phyloP scores from a whole-genome alignment of 805 yeast species.

The Candida michaelii region DNA sequence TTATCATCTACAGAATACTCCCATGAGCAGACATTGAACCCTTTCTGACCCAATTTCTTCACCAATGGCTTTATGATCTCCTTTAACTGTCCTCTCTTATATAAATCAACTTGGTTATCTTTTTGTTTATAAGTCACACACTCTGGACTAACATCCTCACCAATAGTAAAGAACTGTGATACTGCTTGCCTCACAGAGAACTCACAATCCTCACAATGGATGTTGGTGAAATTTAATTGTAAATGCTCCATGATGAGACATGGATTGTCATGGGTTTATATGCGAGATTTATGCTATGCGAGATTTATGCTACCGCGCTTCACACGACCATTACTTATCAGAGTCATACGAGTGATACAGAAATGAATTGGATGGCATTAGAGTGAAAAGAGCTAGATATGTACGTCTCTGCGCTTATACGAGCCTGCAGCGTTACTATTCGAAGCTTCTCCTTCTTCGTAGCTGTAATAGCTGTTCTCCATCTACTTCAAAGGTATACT shows the following conservation, averaged over 20 bases:
- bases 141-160: background rate
- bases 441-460: too few species aligned
- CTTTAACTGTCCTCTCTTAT: constrained; percentile 12
- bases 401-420: too few species aligned
- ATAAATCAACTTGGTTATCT: constrained; percentile 28
- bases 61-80: constrained; percentile 22
- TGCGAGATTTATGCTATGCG: constrained; percentile 10
- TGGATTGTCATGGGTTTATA: background rate
- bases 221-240: constrained; percentile 37
- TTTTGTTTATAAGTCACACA: constrained; percentile 16
- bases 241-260: constrained; percentile 31
- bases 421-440: too few species aligned
- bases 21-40: constrained; percentile 40
- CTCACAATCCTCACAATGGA: constrained; percentile 59
- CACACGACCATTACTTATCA: too few species aligned
- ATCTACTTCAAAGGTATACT: too few species aligned
- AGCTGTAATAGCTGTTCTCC: too few species aligned
- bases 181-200: constrained; percentile 26
- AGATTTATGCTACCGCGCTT: too few species aligned
- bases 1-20: constrained; percentile 24
- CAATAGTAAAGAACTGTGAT: constrained; percentile 2
- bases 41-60: constrained; percentile 28
- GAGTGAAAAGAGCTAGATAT: too few species aligned
- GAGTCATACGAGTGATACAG: too few species aligned
- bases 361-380: too few species aligned